Conservation (phyloP, 2,329 filamentous ascomycete genomes). For the Thielaviopsis populi region DNA sequence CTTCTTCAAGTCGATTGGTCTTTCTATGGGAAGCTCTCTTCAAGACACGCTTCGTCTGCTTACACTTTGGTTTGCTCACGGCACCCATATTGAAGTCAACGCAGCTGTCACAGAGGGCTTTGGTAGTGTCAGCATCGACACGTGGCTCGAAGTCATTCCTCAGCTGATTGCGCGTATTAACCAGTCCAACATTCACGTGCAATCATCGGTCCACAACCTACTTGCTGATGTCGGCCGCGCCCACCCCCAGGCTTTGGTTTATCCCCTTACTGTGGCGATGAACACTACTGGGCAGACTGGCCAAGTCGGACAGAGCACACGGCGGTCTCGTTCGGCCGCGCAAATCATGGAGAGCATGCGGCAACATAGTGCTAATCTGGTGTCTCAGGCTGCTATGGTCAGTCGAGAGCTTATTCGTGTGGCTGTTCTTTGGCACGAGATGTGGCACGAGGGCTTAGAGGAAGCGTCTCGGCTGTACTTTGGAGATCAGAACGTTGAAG, state of each 20-base stretch:
- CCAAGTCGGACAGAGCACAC: slow-evolving; percentile 44
- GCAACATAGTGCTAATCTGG: slow-evolving; percentile 78
- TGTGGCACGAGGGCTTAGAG: slow-evolving; percentile 96
- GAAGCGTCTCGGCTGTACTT: slow-evolving; percentile 96
- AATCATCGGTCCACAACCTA: slow-evolving; percentile 81
- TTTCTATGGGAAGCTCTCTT: slow-evolving; percentile 81
- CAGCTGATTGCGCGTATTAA: slow-evolving; percentile 96
- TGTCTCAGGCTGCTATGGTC: slow-evolving; percentile 88
- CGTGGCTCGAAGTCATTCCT: slow-evolving; percentile 95
- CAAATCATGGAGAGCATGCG: slow-evolving; percentile 98
- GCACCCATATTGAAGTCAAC: slow-evolving; percentile 77
- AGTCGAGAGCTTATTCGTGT: slow-evolving; percentile 95
- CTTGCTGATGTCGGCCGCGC: slow-evolving; percentile 84
- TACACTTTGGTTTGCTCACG: slow-evolving; percentile 93
- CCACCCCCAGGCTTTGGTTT: slow-evolving; percentile 92
- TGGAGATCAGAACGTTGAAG: slow-evolving; percentile 91
- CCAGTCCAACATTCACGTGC: slow-evolving; percentile 77
- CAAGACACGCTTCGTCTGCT: slow-evolving; percentile 88
- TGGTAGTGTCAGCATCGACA: slow-evolving; percentile 83
- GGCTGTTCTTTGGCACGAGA: slow-evolving; percentile 94
- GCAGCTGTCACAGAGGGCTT: slow-evolving; percentile 80
- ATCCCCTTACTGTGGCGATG: slow-evolving; percentile 93
- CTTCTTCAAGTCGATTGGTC: slow-evolving; percentile 92
- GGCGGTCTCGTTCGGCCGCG: slow-evolving; percentile 72
- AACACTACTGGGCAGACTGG: slow-evolving; percentile 46